Conservation (phyloP, 169 alveolate genomes). For the Nephromyces sp. region DNA sequence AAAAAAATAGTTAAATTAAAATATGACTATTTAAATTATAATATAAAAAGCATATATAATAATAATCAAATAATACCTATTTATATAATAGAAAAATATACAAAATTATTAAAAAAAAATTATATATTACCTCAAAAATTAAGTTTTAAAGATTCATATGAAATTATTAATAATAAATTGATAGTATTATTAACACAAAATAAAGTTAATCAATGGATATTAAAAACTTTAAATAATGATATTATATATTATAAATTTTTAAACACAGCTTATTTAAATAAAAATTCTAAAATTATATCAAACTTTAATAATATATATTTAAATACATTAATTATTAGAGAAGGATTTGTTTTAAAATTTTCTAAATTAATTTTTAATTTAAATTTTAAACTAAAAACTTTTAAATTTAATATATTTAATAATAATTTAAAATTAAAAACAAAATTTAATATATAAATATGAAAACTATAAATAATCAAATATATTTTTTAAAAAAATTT, state of each 20-base stretch:
- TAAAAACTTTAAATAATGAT: slow-evolving; percentile 9
- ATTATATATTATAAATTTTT: not conserved
- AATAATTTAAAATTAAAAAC: not conserved
- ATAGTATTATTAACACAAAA: not conserved
- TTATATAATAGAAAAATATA: not conserved
- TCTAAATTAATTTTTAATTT: slow-evolving; percentile 1
- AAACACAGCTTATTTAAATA: not conserved
- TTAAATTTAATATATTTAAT: not conserved
- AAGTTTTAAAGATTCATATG: not conserved
- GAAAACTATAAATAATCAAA: not conserved
- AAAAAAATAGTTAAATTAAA: slow-evolving; percentile 1
- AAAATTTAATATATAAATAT: slow-evolving; percentile 9
- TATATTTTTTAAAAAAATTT: too few relatives aligned
- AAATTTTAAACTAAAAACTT: not conserved
- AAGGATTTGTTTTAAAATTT: not conserved
- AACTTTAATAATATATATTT: not conserved
- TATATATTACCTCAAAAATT: not conserved
- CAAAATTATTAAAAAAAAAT: not conserved
- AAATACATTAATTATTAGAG: not conserved
- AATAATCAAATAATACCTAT: not conserved
- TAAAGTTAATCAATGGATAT: not conserved
- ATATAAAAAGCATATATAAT: not conserved
- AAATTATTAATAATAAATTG: not conserved
- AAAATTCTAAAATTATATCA: not conserved
- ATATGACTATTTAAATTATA: not conserved